Evolutionary conservation across 164 flowering plant genomes (phyloP).

Genomic region (Magnolia changhungtana): DNA sequence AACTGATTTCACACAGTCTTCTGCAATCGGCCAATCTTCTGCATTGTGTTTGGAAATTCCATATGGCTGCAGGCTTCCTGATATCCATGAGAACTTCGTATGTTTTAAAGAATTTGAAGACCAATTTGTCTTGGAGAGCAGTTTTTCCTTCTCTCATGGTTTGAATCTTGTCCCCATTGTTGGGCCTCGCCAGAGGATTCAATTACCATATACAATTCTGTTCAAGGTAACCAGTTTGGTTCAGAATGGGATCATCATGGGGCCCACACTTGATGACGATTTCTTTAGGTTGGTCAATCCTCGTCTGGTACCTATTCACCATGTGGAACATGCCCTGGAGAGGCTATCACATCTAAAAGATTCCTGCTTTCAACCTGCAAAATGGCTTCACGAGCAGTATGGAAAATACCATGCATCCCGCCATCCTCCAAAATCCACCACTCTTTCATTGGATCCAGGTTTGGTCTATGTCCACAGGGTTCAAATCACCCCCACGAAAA

Average conservation of each 20-base stretch:
- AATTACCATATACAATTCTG: slow-evolving; percentile 55
- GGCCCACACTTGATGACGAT: slow-evolving; percentile 45
- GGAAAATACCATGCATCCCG: slow-evolving; percentile 19
- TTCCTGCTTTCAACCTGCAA: slow-evolving; percentile 76
- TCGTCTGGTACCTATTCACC: slow-evolving; percentile 13
- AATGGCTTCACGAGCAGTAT: slow-evolving; percentile 60
- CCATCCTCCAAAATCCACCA: slow-evolving; percentile 26
- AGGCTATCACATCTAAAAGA: slow-evolving; percentile 52
- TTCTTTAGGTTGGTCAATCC: slow-evolving; percentile 65
- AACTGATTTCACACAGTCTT: slow-evolving; percentile 61
- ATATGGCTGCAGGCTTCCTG: slow-evolving; percentile 32
- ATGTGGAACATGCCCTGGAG: slow-evolving; percentile 64
- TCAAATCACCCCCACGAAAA: slow-evolving; percentile 71
- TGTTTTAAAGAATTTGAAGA: slow-evolving; percentile 41
- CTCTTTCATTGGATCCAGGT: slow-evolving; percentile 55
- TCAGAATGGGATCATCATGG: slow-evolving; percentile 70
- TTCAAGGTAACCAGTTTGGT: slow-evolving; percentile 68
- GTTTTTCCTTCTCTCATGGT: slow-evolving; percentile 38
- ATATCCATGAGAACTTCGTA: slow-evolving; percentile 42
- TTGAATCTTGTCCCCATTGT: slow-evolving; percentile 65
- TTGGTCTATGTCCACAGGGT: slow-evolving; percentile 69
- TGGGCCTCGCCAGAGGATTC: slow-evolving; percentile 31
- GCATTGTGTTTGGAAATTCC: slow-evolving; percentile 73
- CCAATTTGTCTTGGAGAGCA: slow-evolving; percentile 33
- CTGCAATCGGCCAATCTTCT: slow-evolving; percentile 77